These are phyloP conservation scores for Neurospora sp. DNA, from an alignment of 495 filamentous ascomycete species.

Conservation along the genomic window DNA sequence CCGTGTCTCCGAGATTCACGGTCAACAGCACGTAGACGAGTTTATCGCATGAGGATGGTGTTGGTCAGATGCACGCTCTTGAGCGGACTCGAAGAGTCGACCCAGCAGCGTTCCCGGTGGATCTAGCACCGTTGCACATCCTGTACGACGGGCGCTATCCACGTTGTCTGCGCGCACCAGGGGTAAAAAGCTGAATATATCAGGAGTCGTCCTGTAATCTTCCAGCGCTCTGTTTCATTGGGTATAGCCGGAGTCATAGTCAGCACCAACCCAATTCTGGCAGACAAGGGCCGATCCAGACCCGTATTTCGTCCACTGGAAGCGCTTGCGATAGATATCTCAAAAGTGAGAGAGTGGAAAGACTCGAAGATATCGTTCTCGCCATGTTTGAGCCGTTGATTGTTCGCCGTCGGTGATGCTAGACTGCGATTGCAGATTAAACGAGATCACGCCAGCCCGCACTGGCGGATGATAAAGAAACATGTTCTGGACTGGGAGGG, in stretches of 20 bases:
- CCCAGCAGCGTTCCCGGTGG: neutral
- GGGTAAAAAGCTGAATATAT: neutral
- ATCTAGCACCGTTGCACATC: neutral
- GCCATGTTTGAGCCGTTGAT: neutral
- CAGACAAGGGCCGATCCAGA: neutral
- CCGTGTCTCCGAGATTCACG: neutral
- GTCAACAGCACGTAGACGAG: neutral
- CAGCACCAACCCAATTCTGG: neutral
- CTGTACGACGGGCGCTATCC: neutral
- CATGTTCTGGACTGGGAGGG: neutral
- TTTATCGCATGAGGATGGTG: neutral
- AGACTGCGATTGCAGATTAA: neutral
- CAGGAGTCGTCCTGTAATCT: neutral
- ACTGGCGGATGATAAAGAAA: neutral
- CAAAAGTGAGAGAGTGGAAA: neutral
- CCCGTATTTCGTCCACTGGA: neutral
- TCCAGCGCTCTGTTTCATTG: neutral
- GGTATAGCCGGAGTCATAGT: neutral
- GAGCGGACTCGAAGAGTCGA: neutral
- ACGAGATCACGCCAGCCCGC: neutral
- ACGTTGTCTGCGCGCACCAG: neutral
- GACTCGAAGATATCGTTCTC: neutral
- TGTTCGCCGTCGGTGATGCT: neutral
- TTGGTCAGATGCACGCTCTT: neutral
- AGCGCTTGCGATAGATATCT: neutral